phyloP scores from a whole-genome alignment of 441 rosid genomes.

The Metrosideros polymorpha region DNA sequence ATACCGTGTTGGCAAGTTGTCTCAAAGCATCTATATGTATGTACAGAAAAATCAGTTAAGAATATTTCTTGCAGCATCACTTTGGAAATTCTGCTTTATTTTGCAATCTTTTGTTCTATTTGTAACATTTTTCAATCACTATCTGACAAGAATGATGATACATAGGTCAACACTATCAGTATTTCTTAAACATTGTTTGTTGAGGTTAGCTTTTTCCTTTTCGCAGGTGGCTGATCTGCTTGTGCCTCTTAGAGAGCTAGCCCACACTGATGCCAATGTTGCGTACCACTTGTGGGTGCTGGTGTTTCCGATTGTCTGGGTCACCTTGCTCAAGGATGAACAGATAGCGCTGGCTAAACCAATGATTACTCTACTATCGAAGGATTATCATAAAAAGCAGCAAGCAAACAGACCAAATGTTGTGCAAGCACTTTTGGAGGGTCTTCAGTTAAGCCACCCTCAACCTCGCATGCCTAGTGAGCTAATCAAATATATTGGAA shows the following conservation, averaged over 20 bases:
- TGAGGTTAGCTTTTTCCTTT: neutral
- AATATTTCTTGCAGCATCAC: neutral
- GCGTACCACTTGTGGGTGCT: conserved; percentile 98
- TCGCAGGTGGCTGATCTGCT: conserved; percentile 88
- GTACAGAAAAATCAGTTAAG: neutral
- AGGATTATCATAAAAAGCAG: conserved; percentile 96
- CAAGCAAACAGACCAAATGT: conserved; percentile 90
- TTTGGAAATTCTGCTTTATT: neutral
- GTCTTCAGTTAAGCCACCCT: conserved; percentile 98
- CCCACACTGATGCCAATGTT: conserved; percentile 90
- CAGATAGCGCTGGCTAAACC: conserved; percentile 87
- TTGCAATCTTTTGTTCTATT: neutral
- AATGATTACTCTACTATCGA: conserved; percentile 72
- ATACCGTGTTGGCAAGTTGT: neutral
- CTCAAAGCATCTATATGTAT: neutral
- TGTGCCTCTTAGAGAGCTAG: conserved; percentile 85
- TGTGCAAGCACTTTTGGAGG: conserved; percentile 98
- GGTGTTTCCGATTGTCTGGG: conserved; percentile 98
- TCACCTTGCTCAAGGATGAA: conserved; percentile 78
- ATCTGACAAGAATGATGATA: neutral
- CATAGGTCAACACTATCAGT: neutral
- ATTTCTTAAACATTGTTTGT: neutral
- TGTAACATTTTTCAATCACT: neutral
- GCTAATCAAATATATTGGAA: conserved; percentile 91
- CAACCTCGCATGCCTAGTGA: conserved; percentile 99